These are phyloP conservation scores for Citrus medica DNA, from an alignment of 345 rosid genomes.

Conservation along the genomic window DNA sequence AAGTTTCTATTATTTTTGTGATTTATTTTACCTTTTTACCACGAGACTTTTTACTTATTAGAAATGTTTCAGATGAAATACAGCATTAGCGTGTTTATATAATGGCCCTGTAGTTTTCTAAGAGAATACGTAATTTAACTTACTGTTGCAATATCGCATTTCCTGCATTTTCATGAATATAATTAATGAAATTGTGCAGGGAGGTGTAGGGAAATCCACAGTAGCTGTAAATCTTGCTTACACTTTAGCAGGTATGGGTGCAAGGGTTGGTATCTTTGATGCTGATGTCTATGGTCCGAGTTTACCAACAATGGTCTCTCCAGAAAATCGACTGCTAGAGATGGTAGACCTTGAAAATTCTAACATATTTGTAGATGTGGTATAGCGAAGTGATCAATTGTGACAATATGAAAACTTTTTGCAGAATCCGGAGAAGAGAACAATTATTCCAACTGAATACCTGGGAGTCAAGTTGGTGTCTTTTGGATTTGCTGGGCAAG, in stretches of 20 bases:
- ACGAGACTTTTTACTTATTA: not conserved
- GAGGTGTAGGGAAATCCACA: constrained; percentile 98
- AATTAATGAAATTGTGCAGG: constrained; percentile 64
- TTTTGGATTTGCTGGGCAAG: constrained; percentile 97
- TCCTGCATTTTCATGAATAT: constrained; percentile 28
- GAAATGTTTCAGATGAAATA: not conserved
- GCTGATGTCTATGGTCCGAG: constrained; percentile 98
- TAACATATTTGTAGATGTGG: not conserved
- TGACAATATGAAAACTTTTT: constrained; percentile 19
- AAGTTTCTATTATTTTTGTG: not conserved
- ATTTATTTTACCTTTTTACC: not conserved
- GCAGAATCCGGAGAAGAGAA: constrained; percentile 82
- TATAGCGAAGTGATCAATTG: constrained; percentile 6
- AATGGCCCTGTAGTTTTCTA: not conserved
- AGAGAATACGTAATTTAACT: not conserved
- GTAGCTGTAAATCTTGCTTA: constrained; percentile 95
- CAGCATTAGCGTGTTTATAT: not conserved
- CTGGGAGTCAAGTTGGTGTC: constrained; percentile 94
- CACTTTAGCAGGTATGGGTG: constrained; percentile 94
- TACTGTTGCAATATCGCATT: not conserved
- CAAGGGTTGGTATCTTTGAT: constrained; percentile 92
- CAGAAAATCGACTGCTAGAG: constrained; percentile 73
- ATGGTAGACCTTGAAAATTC: constrained; percentile 48
- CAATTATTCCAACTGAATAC: constrained; percentile 90
- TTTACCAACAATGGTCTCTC: constrained; percentile 95